Evolutionary conservation across 805 yeast genomes (phyloP), one percentile per base, ranked within the genome.

Genomic region (Deakozyma indianensis): DNA sequence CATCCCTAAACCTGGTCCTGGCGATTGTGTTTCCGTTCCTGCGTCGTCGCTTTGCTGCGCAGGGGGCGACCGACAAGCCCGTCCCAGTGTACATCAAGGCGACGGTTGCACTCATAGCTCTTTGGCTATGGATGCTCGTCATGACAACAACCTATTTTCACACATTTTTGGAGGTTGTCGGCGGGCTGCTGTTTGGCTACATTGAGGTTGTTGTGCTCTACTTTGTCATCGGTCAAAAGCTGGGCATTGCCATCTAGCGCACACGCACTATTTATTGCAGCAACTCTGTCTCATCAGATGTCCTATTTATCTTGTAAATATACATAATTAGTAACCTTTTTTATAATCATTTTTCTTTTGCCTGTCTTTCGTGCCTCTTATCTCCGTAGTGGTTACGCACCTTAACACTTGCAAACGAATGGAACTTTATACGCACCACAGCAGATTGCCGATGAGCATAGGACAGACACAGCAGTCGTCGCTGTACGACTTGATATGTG

Each of bases 41-140:
- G 18, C 20, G 47, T 35, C 38, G 43, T 7, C 5, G 18, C 5
- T n/a, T 32, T 32, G 7, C 28, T 25, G 16, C 18, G n/a, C 15
- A 35, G 43, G 27, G 35, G 38, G 16, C 27, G 51, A 5, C 42
- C 45, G 22, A 44, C 50, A 9, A 54, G 9, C 32, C 43, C 5
- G 18, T 50, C 7, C 43, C 45, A 3, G 24, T 44, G 47, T 46
- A 49, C n/a, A 41, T 63, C 23, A 56, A 63, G 40, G 47, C 59
- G 18, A 57, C 71, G 3, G 23, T 66, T 1, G 57, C 51, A 0
- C 54, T 78, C 20, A 54, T 71, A 24, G 47, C 51, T 1, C 57
- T 85, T 42, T 88, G 95, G 94, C 71, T 80, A 70, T 84, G 85
- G 76, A 86, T 87, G 92, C 69, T 88, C 35, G 63, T 88, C 25